Evolutionary conservation across 345 rosid species (phyloP).

Genomic region (Populus davidiana): DNA sequence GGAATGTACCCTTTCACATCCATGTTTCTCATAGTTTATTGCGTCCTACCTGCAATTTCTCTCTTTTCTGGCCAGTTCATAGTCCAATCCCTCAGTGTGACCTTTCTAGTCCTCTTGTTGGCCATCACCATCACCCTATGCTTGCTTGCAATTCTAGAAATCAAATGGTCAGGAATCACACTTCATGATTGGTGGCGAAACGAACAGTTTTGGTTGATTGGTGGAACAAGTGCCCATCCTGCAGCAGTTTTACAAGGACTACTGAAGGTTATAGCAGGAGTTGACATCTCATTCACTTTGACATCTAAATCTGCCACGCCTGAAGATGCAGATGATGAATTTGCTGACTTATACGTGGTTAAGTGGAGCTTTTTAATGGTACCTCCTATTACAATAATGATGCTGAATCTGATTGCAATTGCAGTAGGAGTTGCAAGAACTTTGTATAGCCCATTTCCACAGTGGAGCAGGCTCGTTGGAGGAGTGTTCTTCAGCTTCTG

Average conservation of each 20-base stretch:
- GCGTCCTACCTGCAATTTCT: constrained; percentile 65
- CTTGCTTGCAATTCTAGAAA: constrained; percentile 63
- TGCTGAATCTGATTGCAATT: constrained; percentile 57
- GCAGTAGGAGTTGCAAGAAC: constrained; percentile 65
- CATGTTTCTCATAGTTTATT: constrained; percentile 63
- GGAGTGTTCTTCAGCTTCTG: constrained; percentile 86
- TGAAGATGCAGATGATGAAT: constrained; percentile 66
- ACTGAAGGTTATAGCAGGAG: constrained; percentile 67
- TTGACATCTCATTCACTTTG: constrained; percentile 70
- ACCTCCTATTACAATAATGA: constrained; percentile 65
- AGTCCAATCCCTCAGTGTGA: constrained; percentile 53
- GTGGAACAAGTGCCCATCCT: constrained; percentile 81
- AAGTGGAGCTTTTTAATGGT: constrained; percentile 74
- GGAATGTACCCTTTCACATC: constrained; percentile 89
- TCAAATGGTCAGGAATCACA: constrained; percentile 74
- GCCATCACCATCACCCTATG: constrained; percentile 59
- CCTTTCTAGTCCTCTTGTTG: constrained; percentile 51
- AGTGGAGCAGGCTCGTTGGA: constrained; percentile 78
- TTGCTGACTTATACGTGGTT: constrained; percentile 55
- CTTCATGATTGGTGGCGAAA: constrained; percentile 90
- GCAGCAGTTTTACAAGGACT: constrained; percentile 79
- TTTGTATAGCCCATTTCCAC: constrained; percentile 57
- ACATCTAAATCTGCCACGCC: constrained; percentile 63
- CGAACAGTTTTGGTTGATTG: constrained; percentile 80
- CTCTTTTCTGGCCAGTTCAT: constrained; percentile 76